A percentile compares a stretch with the other conserved stretches of the same genome.
Evolutionary conservation across 106 monocot genomes (phyloP).

Genomic region (Chionographis japonica): DNA sequence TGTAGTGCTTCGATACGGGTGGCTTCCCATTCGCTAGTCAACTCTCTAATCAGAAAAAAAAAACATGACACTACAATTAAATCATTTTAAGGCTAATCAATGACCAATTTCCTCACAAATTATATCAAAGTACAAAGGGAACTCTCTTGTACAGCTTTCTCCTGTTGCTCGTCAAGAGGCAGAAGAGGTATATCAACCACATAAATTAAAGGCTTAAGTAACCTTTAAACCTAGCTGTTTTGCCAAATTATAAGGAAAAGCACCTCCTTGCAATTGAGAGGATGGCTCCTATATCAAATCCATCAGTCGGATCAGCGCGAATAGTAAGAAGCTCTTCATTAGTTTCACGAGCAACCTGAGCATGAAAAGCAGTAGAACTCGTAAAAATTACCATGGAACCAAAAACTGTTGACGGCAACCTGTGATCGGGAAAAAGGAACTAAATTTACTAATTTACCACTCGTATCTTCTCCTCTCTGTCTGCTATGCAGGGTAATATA

Average conservation of each 20-base stretch:
- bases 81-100: not conserved
- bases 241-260: constrained; percentile 14
- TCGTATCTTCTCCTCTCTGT: constrained; percentile 83
- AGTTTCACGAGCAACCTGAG: constrained; percentile 93
- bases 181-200: constrained; percentile 9
- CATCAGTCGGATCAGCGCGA: constrained; percentile 69
- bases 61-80: not conserved
- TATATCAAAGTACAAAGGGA: not conserved
- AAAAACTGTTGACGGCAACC: not conserved
- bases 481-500: constrained; percentile 90
- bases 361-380: not conserved
- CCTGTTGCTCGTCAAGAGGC: constrained; percentile 7
- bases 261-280: constrained; percentile 89
- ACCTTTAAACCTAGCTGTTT: constrained; percentile 30
- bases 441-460: not conserved
- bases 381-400: not conserved
- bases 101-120: too few species aligned
- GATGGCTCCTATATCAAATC: constrained; percentile 79
- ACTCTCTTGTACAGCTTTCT: not conserved
- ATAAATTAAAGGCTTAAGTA: constrained; percentile 22
- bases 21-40: constrained; percentile 88
- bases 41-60: constrained; percentile 36
- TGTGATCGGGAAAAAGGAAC: not conserved
- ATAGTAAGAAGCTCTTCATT: constrained; percentile 91
- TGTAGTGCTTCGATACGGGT: constrained; percentile 85